phyloP scores from a whole-genome alignment of 1,284 basidiomycete species.

The Tilletia horrida region DNA sequence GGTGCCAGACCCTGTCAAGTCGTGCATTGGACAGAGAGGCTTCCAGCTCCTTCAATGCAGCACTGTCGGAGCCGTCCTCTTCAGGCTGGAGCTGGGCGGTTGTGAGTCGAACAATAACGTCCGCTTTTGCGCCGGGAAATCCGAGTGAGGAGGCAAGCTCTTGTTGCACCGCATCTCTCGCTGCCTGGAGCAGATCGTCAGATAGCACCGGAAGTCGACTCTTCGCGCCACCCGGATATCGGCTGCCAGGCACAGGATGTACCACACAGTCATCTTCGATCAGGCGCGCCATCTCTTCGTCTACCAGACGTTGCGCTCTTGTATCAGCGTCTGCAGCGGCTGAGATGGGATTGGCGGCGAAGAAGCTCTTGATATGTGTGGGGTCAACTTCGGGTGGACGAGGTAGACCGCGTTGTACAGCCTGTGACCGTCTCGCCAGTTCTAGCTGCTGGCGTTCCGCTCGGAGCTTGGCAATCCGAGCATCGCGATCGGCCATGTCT shows the following conservation, averaged over 20 bases:
- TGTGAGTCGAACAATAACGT: conserved; percentile 64
- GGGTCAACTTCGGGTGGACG: conserved; percentile 80
- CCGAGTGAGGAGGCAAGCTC: conserved; percentile 79
- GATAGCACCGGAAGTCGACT: conserved; percentile 73
- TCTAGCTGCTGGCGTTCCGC: conserved; percentile 73
- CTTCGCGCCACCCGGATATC: conserved; percentile 70
- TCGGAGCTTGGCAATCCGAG: conserved; percentile 64
- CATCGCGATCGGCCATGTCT: conserved; percentile 90
- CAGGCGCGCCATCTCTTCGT: conserved; percentile 74
- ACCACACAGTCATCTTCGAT: conserved; percentile 83
- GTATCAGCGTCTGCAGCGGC: conserved; percentile 44
- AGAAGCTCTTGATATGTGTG: conserved; percentile 62
- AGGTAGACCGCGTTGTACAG: conserved; percentile 78
- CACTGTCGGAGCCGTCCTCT: conserved; percentile 58
- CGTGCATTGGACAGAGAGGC: conserved; percentile 55
- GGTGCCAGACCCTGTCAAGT: conserved; percentile 66
- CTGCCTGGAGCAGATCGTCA: conserved; percentile 72
- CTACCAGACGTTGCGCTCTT: conserved; percentile 67
- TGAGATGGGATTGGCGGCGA: conserved; percentile 50
- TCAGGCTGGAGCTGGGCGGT: conserved; percentile 20
- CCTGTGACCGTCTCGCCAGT: conserved; percentile 74
- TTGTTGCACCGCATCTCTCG: conserved; percentile 69
- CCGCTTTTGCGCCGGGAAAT: conserved; percentile 75
- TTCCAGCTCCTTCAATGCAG: conserved; percentile 65
- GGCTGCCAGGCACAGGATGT: conserved; percentile 79